These are phyloP conservation scores for Xylariaceae sp. DNA, from an alignment of 2,329 filamentous ascomycete genomes.

Conservation along the genomic window DNA sequence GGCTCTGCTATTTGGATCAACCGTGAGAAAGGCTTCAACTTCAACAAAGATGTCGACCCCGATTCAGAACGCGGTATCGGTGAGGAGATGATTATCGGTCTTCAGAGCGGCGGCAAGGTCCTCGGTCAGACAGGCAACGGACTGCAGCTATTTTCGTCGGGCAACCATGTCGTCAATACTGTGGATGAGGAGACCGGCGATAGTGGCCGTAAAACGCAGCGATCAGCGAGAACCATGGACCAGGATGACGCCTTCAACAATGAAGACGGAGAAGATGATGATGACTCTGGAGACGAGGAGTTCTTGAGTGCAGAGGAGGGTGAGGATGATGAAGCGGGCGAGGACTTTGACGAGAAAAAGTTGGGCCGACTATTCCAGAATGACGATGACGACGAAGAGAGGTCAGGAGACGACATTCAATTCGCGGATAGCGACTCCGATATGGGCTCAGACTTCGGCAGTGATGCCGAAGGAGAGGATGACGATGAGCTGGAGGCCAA, in stretches of 20 bases:
- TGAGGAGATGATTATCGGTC: constrained; percentile 85
- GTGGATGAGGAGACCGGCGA: constrained; percentile 58
- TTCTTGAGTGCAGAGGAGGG: constrained; percentile 52
- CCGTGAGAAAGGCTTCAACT: constrained; percentile 66
- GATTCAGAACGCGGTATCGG: constrained; percentile 79
- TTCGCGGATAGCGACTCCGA: constrained; percentile 98
- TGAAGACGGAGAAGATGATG: constrained; percentile 48
- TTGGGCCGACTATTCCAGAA: constrained; percentile 57
- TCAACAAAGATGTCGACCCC: constrained; percentile 59
- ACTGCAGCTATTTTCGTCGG: constrained; percentile 78
- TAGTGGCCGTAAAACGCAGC: constrained; percentile 54
- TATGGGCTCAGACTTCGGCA: constrained; percentile 63
- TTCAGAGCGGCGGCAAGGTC: constrained; percentile 76
- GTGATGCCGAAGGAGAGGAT: constrained; percentile 9
- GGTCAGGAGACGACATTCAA: constrained; percentile 60
- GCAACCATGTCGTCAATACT: constrained; percentile 59
- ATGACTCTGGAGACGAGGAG: constrained; percentile 47
- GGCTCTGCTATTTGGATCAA: constrained; percentile 94
- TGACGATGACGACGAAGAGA: constrained; percentile 40
- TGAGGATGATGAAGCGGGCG: constrained; percentile 35
- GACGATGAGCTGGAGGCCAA: constrained; percentile 68
- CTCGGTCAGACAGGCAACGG: constrained; percentile 79
- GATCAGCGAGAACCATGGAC: constrained; percentile 54
- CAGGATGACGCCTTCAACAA: constrained; percentile 49
- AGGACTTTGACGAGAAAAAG: constrained; percentile 54